Conservation (phyloP, 2,329 filamentous ascomycete genomes). For the Leptodontidium sp. region DNA sequence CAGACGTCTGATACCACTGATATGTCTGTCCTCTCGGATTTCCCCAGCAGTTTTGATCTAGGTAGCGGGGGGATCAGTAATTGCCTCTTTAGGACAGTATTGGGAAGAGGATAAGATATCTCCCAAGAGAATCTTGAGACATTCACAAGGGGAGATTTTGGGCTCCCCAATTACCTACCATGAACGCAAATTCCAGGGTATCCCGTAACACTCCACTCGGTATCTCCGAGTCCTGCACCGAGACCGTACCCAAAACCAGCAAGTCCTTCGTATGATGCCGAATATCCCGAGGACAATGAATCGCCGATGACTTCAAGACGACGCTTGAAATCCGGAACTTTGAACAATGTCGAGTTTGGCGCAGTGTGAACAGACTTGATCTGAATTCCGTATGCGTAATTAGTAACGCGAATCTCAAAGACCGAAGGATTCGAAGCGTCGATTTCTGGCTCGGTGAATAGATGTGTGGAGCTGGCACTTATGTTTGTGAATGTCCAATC, state of each 20-base stretch:
- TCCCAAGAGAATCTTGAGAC: too few relatives aligned
- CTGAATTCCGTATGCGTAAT: slow-evolving; percentile 68
- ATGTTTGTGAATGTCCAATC: slow-evolving; percentile 70
- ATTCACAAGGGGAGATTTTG: too few relatives aligned
- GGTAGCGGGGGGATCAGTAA: too few relatives aligned
- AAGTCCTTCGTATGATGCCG: slow-evolving; percentile 64
- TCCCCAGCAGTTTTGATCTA: slow-evolving; percentile 63
- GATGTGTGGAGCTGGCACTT: slow-evolving; percentile 62
- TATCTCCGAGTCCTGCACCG: slow-evolving; percentile 63
- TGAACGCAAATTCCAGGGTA: slow-evolving; percentile 66
- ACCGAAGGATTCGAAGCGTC: slow-evolving; percentile 55
- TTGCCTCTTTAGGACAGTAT: too few relatives aligned
- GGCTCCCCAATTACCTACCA: too few relatives aligned
- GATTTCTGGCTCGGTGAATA: slow-evolving; percentile 57
- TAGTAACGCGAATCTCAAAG: slow-evolving; percentile 67
- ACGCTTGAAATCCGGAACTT: slow-evolving; percentile 49
- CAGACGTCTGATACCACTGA: slow-evolving; percentile 65
- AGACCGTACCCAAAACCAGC: slow-evolving; percentile 64
- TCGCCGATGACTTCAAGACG: slow-evolving; percentile 55
- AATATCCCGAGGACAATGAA: slow-evolving; percentile 63
- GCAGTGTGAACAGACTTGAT: slow-evolving; percentile 60
- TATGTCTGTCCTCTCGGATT: slow-evolving; percentile 58
- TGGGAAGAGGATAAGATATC: too few relatives aligned
- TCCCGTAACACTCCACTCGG: slow-evolving; percentile 65
- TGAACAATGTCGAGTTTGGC: slow-evolving; percentile 54